Conservation (phyloP, 176 grass and related monocot genomes). For the Poa annua region DNA sequence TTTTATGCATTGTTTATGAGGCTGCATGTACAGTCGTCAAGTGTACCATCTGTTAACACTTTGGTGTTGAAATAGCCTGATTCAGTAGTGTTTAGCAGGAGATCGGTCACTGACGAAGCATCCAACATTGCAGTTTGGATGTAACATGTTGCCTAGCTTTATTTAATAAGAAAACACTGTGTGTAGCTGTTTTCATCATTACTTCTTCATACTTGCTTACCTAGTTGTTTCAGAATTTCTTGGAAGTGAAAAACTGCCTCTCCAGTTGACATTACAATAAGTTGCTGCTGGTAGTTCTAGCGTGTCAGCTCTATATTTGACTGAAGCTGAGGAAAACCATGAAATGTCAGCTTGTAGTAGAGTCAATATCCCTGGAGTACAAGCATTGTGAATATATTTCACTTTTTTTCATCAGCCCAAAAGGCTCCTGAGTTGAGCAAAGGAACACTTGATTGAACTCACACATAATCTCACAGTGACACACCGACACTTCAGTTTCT, state of each 20-base stretch:
- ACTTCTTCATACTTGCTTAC: neutral
- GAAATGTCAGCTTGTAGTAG: neutral
- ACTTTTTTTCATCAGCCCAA: neutral
- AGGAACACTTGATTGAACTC: neutral
- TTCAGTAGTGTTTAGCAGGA: slow-evolving; percentile 1
- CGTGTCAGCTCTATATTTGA: neutral
- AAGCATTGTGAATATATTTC: neutral
- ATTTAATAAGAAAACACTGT: slow-evolving; percentile 30
- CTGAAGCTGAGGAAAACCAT: no score
- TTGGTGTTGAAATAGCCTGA: slow-evolving; percentile 1
- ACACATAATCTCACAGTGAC: neutral
- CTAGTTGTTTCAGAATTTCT: neutral
- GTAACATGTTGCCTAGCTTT: slow-evolving; percentile 19
- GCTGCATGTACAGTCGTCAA: neutral
- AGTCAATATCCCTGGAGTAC: neutral
- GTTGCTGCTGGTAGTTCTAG: neutral
- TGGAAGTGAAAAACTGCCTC: no score
- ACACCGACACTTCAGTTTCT: neutral
- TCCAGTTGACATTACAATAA: no score
- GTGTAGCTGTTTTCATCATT: neutral
- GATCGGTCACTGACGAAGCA: neutral
- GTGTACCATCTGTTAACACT: neutral
- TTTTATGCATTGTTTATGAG: neutral
- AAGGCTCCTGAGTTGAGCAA: neutral
- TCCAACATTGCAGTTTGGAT: neutral